Base-by-base conservation (phyloP, 176 grass and related monocot genomes). In the Aegilops speltoides region DNA sequence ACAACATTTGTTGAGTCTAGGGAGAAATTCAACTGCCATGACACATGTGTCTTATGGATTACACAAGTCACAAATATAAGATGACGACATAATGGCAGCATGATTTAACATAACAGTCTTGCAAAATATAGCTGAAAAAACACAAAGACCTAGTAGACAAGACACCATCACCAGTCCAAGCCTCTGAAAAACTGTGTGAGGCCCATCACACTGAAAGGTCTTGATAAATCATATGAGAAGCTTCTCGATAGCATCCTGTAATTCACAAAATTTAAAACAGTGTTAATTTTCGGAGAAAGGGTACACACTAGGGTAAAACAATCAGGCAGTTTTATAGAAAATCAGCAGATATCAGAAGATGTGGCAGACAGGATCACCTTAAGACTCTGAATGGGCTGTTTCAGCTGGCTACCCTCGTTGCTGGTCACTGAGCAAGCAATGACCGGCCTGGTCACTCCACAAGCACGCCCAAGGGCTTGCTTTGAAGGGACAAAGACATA, bases 401-500 rank as follows among this genome's bases (percentile, higher is more conserved):
- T 97, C 83, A 97, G 78, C 66, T 94, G 92, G 83, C 92, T 97
- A 48, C 85, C 92, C 78, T 97, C 92, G 6, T 94, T 97, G 77
- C 87, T 94, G 28, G 94, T 97, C 73, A 97, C 94, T 37, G 94
- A 97, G 62, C 94, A 97, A 48, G 94, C 92, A 79, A 97, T 97
- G 36, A 97, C 94, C 3, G 94, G 91, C 32, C 94, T 93, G 10
- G 94, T 94, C 65, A 97, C 94, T 11, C 94, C 94, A 84, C 94
- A 97, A 82, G 94, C 94, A 10, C 94, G 92, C 52, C 94, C 94
- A 82, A 97, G 89, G 69, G 94, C 82, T 84, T 97, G 85, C 73
- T 97, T 97, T 0, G 94, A 97, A 67, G 94, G 94, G 31, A 97
- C 89, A 86, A 97, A 97, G 12, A 97, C 94, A 79, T 97, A 97